Evolutionary conservation across 441 rosid genomes (phyloP).

Genomic region (Pelargonium australe): DNA sequence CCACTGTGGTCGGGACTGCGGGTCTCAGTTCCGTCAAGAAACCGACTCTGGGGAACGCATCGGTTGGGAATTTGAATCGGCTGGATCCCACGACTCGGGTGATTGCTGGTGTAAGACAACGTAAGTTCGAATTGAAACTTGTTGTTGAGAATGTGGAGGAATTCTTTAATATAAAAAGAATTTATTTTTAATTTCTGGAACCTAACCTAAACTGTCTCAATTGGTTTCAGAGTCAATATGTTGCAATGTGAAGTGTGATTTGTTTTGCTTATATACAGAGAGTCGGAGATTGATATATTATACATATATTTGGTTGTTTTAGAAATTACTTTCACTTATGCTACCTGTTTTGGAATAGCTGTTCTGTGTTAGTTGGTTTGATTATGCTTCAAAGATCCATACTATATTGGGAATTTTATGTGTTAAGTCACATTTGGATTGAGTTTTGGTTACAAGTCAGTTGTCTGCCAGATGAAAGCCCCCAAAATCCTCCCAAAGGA

Average conservation of each 20-base stretch:
- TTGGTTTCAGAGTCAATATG: not conserved
- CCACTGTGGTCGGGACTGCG: constrained; percentile 17
- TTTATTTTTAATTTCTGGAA: not conserved
- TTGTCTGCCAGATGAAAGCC: not conserved
- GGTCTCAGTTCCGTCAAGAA: constrained; percentile 21
- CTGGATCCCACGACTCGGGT: constrained; percentile 47
- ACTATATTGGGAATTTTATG: not conserved
- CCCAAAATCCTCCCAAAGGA: not conserved
- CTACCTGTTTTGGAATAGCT: not conserved
- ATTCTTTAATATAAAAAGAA: not conserved
- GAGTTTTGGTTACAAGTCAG: not conserved
- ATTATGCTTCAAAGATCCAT: not conserved
- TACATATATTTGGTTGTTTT: too few species aligned
- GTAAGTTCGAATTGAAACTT: constrained; percentile 26
- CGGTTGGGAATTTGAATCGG: constrained; percentile 43
- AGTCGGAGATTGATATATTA: too few species aligned
- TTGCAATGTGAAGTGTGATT: not conserved
- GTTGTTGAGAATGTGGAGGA: not conserved
- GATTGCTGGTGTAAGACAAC: constrained; percentile 40
- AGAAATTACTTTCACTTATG: not conserved
- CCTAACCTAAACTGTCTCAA: not conserved
- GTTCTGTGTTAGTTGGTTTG: not conserved
- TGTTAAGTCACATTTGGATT: too few species aligned
- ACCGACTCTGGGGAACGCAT: constrained; percentile 24
- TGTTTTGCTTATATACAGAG: not conserved